Base-by-base conservation (phyloP, 495 filamentous ascomycete genomes). In the Poronia punctata region DNA sequence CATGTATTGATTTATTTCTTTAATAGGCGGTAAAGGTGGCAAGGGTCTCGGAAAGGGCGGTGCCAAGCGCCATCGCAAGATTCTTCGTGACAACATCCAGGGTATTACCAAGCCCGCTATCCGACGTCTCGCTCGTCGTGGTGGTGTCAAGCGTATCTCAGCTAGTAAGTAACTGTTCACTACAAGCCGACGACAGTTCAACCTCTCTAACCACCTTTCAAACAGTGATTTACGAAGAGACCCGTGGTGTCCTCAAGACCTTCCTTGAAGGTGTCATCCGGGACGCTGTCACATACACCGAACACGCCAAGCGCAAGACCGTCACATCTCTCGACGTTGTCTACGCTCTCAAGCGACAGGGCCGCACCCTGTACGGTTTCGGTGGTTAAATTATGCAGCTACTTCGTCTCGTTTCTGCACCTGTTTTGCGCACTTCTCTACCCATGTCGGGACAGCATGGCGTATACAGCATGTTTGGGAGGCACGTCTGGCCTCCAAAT, bases 141-240 rank as follows among this genome's bases (percentile, higher is more conserved):
- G 89, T 72, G 89, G 89, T 87, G 89, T 96, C 77, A 96, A 99
- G 86, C 92, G 93, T 96, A 99, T 99, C 74, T 97, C 93, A 61
- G 85, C 85, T 66, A 89, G 80, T 84, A 79, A 56, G 80, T 76
- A 4, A 4, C n/a, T n/a, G n/a, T n/a, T n/a, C n/a, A n/a, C n/a
- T n/a, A n/a, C n/a, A n/a, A n/a, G n/a, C n/a, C n/a, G n/a, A n/a
- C n/a, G n/a, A n/a, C n/a, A n/a, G n/a, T n/a, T n/a, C n/a, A n/a
- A n/a, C n/a, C n/a, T n/a, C 67, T 81, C 83, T 53, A 86, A 86
- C 72, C 78, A 83, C 52, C 86, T 88, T 78, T 88, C 84, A 30
- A n/a, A 84, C 88, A 73, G 90, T 81, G 77, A 81, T 99, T 83
- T 99, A 99, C 80, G 93, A 99, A 68, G 93, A 99, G 80, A 99